Base-by-base conservation (phyloP, 805 yeast species). In the Metschnikowia lunata region DNA sequence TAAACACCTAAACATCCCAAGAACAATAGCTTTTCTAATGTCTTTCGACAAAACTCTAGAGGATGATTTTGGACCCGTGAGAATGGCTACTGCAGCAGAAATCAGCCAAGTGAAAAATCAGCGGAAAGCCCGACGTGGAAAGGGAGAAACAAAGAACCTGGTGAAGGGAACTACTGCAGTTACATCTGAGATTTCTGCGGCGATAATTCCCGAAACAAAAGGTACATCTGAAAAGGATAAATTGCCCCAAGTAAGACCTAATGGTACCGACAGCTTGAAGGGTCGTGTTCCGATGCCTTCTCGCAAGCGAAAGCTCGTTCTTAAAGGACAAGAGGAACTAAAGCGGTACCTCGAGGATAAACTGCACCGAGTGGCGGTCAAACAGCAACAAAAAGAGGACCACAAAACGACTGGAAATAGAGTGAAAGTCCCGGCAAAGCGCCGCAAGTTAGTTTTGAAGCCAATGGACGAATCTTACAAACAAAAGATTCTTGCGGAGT, bases 31-130 rank as follows among this genome's bases (percentile, higher is more conserved):
- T 18, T 18, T 18, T 18, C 23, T 3, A 18, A 50, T 50, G 54
- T 45, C 54, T 10, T 34, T 34, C 34, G 49, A 39, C 41, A 31
- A 54, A 14, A 70, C 63, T 36, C 37, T 43, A 23, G 26, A 43
- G 38, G 43, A 38, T 15, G 47, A 43, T 27, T 43, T 43, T 13
- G 43, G 47, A 23, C 47, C 47, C n/a, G 43, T 43, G 14, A 35
- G 43, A 27, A 13, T 26, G 12, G 42, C 42, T 3, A 23, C 47
- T 5, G 31, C 9, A 13, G 42, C 33, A n/a, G 47, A 43, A 30
- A 35, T 43, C n/a, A 28, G 18, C 26, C 13, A 39, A 26, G 47
- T 30, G 10, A 23, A 35, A 14, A 18, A 34, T 13, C 38, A 34
- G 30, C 46, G 46, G 13, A 30, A 29, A 15, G 26, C 34, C 28